Evolutionary conservation across 2,329 filamentous ascomycete species (phyloP).

Genomic region (Clarireedia monteithiana): DNA sequence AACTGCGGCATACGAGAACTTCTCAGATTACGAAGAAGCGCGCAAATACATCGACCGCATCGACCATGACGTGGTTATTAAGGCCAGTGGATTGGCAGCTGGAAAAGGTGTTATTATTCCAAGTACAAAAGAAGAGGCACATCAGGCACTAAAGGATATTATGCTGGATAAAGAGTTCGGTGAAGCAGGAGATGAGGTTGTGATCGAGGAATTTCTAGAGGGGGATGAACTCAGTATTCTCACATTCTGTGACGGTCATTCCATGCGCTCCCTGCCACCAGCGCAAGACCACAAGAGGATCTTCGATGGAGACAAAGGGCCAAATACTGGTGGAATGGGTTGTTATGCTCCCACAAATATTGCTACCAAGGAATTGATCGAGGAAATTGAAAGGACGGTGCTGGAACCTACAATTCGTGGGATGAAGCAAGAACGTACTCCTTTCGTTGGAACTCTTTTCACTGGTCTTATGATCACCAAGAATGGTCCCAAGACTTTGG

Average conservation of each 20-base stretch:
- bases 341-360: slow-evolving; percentile 90
- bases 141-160: slow-evolving; percentile 73
- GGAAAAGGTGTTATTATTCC: slow-evolving; percentile 84
- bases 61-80: slow-evolving; percentile 76
- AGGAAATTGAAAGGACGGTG: slow-evolving; percentile 70
- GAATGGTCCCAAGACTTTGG: slow-evolving; percentile 70
- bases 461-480: slow-evolving; percentile 92
- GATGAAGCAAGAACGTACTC: slow-evolving; percentile 72
- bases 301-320: slow-evolving; percentile 80
- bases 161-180: slow-evolving; percentile 89
- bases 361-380: slow-evolving; percentile 64
- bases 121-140: slow-evolving; percentile 70
- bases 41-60: slow-evolving; percentile 65
- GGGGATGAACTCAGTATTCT: slow-evolving; percentile 91
- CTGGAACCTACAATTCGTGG: slow-evolving; percentile 86
- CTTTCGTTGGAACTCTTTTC: slow-evolving; percentile 70
- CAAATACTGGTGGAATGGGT: slow-evolving; percentile 96
- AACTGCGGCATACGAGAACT: slow-evolving; percentile 86
- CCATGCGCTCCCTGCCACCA: slow-evolving; percentile 74
- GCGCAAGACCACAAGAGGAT: slow-evolving; percentile 97
- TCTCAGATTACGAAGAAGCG: slow-evolving; percentile 67
- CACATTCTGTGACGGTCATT: slow-evolving; percentile 84
- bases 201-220: slow-evolving; percentile 88
- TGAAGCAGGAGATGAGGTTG: slow-evolving; percentile 77
- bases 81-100: slow-evolving; percentile 83